Conservation (phyloP, 225 moss, liverwort and hornwort species). For the Marchantia polymorpha region DNA sequence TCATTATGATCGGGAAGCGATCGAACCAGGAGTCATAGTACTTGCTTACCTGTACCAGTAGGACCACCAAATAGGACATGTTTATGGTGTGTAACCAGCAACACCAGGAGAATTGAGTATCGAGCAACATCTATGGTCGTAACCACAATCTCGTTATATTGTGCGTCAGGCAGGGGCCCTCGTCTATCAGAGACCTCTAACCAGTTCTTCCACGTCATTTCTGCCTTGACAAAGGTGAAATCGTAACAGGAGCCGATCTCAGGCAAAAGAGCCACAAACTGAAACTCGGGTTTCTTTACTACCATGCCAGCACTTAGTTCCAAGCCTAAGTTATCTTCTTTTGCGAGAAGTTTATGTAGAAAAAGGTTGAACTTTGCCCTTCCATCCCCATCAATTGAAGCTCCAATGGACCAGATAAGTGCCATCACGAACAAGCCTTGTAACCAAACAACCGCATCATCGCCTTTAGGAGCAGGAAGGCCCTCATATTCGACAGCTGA, state of each 20-base stretch:
- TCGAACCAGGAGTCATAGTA: neutral
- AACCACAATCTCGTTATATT: slow-evolving; percentile 59
- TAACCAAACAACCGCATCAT: slow-evolving; percentile 56
- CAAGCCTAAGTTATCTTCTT: slow-evolving; percentile 55
- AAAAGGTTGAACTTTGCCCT: slow-evolving; percentile 46
- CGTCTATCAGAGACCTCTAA: slow-evolving; percentile 55
- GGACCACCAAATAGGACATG: slow-evolving; percentile 64
- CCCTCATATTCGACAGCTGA: slow-evolving; percentile 44
- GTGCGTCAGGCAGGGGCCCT: slow-evolving; percentile 49
- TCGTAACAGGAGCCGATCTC: slow-evolving; percentile 44
- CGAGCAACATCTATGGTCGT: slow-evolving; percentile 64
- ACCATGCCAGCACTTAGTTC: slow-evolving; percentile 54
- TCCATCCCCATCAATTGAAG: slow-evolving; percentile 53
- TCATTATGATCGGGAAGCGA: neutral
- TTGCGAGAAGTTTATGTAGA: slow-evolving; percentile 39
- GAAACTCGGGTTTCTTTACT: slow-evolving; percentile 49
- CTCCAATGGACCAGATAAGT: slow-evolving; percentile 61
- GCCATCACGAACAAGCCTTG: slow-evolving; percentile 60
- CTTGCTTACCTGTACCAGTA: slow-evolving; percentile 54
- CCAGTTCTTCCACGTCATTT: slow-evolving; percentile 60
- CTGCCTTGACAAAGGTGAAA: slow-evolving; percentile 48
- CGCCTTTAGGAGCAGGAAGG: slow-evolving; percentile 51
- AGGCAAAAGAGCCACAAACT: slow-evolving; percentile 44
- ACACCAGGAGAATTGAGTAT: slow-evolving; percentile 51
- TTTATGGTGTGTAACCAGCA: slow-evolving; percentile 60